Evolutionary conservation across 768 basidiomycete genomes (phyloP).

Genomic region (Trametes cingulata): DNA sequence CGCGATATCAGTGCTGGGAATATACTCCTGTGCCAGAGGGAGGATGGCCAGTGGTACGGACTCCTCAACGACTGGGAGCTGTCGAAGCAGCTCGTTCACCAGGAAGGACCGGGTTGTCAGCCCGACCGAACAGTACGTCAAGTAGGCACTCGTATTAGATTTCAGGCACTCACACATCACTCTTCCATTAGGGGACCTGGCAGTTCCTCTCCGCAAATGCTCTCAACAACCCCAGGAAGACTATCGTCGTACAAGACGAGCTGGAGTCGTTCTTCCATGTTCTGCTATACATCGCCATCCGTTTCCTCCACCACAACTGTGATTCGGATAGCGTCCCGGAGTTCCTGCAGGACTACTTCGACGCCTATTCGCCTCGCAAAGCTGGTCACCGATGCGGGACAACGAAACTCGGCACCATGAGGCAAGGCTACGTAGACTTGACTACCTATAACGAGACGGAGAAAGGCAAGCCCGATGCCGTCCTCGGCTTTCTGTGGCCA

Average conservation of each 20-base stretch:
- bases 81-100: not conserved
- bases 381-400: too few relatives aligned
- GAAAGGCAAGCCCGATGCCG: too few relatives aligned
- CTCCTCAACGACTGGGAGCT: slow-evolving; percentile 10
- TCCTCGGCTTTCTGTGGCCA: too few relatives aligned
- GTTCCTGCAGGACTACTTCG: slow-evolving; percentile 4
- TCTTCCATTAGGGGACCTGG: not conserved
- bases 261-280: not conserved
- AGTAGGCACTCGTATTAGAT: too few relatives aligned
- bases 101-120: too few relatives aligned
- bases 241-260: not conserved
- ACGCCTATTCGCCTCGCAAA: too few relatives aligned
- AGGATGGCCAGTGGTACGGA: not conserved
- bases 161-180: too few relatives aligned
- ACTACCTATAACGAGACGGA: too few relatives aligned
- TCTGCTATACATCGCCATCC: slow-evolving; percentile 1
- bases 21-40: not conserved
- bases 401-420: too few relatives aligned
- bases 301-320: slow-evolving; percentile 12
- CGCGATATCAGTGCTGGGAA: slow-evolving; percentile 4
- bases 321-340: slow-evolving; percentile 3
- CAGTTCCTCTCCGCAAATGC: not conserved
- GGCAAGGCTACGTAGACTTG: too few relatives aligned
- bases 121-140: too few relatives aligned
- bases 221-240: not conserved